Evolutionary conservation across 2,329 filamentous ascomycete species (phyloP).

Genomic region (Scedosporium apiospermum): DNA sequence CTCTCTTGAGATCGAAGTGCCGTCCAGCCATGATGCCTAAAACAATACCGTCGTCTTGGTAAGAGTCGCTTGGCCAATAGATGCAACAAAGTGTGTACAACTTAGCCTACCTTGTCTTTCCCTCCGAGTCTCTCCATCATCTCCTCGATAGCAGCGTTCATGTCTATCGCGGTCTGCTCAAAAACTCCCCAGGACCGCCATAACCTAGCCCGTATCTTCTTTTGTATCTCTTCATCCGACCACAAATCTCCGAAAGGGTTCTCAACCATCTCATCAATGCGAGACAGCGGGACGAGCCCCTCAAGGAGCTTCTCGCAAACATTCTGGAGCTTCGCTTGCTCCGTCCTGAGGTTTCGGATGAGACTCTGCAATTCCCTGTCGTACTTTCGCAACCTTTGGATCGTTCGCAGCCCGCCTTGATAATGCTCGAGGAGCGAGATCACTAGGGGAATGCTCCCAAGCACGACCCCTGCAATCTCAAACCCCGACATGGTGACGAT

Average conservation of each 20-base stretch:
- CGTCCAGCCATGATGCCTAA: not conserved
- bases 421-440: slow-evolving; percentile 13
- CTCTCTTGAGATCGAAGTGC: slow-evolving; percentile 4
- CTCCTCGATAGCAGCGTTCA: slow-evolving; percentile 13
- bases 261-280: slow-evolving; percentile 19
- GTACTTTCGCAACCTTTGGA: slow-evolving; percentile 11
- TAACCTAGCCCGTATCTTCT: slow-evolving; percentile 14
- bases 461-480: slow-evolving; percentile 13
- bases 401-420: slow-evolving; percentile 12
- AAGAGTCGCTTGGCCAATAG: not conserved
- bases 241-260: slow-evolving; percentile 19
- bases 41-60: too few species aligned
- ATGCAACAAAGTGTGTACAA: not conserved
- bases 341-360: slow-evolving; percentile 14
- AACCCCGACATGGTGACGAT: slow-evolving; percentile 14
- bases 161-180: slow-evolving; percentile 13
- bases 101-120: not conserved
- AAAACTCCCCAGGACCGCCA: slow-evolving; percentile 15
- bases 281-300: slow-evolving; percentile 12
- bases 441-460: slow-evolving; percentile 14
- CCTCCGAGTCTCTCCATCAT: slow-evolving; percentile 9
- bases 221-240: slow-evolving; percentile 11
- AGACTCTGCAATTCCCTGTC: slow-evolving; percentile 15
- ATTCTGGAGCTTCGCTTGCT: slow-evolving; percentile 18
- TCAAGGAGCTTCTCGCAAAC: slow-evolving; percentile 20